Evolutionary conservation across 1,284 basidiomycete genomes (phyloP).

Genomic region (Pseudozyma thailandica): DNA sequence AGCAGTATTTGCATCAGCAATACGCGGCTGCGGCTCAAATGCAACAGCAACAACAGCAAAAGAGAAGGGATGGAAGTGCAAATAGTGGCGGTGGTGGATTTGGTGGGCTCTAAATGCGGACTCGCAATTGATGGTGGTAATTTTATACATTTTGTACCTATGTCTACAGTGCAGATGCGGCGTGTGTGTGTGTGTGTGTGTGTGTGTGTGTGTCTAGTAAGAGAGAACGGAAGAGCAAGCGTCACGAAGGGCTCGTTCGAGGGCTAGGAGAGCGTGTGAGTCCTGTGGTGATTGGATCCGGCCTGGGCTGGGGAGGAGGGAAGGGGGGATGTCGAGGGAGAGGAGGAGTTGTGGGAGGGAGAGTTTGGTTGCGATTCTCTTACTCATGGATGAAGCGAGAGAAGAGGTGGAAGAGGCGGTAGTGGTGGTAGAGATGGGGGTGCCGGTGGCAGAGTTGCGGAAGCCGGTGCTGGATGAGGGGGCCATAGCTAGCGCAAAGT

Average conservation of each 20-base stretch:
- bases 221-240: conserved; percentile 18
- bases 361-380: conserved; percentile 25
- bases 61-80: conserved; percentile 11
- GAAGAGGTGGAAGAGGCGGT: conserved; percentile 8
- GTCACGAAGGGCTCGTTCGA: conserved; percentile 47
- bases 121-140: neutral
- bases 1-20: conserved; percentile 23
- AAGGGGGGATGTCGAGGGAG: conserved; percentile 40
- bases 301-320: conserved; percentile 7
- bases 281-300: conserved; percentile 29
- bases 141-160: neutral
- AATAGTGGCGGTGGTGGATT: conserved; percentile 11
- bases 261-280: conserved; percentile 29
- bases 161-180: neutral
- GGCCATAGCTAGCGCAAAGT: conserved; percentile 50
- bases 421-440: conserved; percentile 8
- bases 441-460: neutral
- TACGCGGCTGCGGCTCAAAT: conserved; percentile 13
- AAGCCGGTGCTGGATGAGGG: neutral
- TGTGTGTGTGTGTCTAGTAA: neutral
- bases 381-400: conserved; percentile 20
- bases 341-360: conserved; percentile 48
- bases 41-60: conserved; percentile 10
- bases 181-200: neutral
- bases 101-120: conserved; percentile 13